Conservation (phyloP, 2,329 filamentous ascomycete genomes). For the Gaeumannomyces tritici region DNA sequence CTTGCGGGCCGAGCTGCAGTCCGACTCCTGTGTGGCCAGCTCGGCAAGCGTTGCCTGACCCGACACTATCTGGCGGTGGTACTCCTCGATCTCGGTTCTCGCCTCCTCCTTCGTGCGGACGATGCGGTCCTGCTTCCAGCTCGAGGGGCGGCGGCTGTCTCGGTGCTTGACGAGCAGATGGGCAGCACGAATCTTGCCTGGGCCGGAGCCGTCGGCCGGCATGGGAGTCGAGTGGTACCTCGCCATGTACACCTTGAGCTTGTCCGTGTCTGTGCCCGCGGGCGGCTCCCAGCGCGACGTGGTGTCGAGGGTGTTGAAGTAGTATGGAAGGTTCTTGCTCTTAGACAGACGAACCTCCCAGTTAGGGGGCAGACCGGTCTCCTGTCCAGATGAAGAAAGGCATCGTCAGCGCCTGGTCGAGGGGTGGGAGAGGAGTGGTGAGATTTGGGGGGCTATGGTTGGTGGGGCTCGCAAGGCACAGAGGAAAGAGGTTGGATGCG, state of each 20-base stretch:
- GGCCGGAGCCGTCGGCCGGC: constrained; percentile 25
- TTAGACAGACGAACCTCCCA: constrained; percentile 98
- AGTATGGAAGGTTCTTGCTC: constrained; percentile 97
- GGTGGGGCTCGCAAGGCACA: not conserved
- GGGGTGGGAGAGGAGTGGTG: not conserved
- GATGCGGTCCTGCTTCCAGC: constrained; percentile 76
- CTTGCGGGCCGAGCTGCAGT: constrained; percentile 93
- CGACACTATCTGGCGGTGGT: constrained; percentile 67
- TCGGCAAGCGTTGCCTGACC: constrained; percentile 66
- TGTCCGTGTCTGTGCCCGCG: constrained; percentile 76
- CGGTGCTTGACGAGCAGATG: constrained; percentile 92
- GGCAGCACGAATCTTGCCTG: constrained; percentile 83
- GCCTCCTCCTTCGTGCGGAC: constrained; percentile 85
- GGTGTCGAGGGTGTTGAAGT: constrained; percentile 83
- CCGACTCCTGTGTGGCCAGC: constrained; percentile 79
- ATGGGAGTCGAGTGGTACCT: constrained; percentile 60
- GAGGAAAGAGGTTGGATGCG: not conserved
- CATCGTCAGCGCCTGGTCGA: not conserved
- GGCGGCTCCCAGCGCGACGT: constrained; percentile 95
- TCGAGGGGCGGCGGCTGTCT: constrained; percentile 78
- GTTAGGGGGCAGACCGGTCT: constrained; percentile 71
- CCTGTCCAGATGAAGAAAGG: constrained; percentile 34
- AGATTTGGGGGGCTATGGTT: not conserved
- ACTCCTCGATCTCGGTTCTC: constrained; percentile 60
- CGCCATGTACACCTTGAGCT: constrained; percentile 91